Conservation (phyloP, 306 rosid genomes). For the Cyclanthera cordifolia region DNA sequence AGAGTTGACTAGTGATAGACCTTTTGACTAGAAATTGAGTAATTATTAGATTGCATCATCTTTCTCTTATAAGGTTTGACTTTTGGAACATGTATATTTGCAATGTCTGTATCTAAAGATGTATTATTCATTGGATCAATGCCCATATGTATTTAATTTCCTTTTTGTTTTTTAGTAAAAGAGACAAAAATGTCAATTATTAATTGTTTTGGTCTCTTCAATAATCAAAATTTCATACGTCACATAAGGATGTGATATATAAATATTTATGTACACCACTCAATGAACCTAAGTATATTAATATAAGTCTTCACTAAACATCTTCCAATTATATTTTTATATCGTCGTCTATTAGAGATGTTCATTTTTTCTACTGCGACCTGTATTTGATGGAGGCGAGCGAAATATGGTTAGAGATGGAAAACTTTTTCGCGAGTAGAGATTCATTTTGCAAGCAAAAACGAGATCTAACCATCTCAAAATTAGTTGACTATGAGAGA, state of each 20-base stretch:
- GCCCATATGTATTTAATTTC: slow-evolving; percentile 6
- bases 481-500: too few species aligned
- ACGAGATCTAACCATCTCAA: too few species aligned
- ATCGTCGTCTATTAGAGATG: too few species aligned
- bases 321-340: too few species aligned
- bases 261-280: not conserved
- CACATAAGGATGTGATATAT: not conserved
- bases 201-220: not conserved
- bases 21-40: not conserved
- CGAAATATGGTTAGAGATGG: too few species aligned
- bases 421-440: too few species aligned
- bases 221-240: not conserved
- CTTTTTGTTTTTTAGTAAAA: not conserved
- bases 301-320: not conserved
- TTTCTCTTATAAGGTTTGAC: not conserved
- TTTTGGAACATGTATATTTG: not conserved
- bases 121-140: not conserved
- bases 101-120: not conserved
- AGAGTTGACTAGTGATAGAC: not conserved
- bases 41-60: slow-evolving; percentile 2
- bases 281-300: not conserved
- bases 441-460: too few species aligned
- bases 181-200: not conserved
- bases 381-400: too few species aligned
- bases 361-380: too few species aligned